Base-by-base conservation (phyloP, 139 green algal species). In the Coccomyxa sp. region DNA sequence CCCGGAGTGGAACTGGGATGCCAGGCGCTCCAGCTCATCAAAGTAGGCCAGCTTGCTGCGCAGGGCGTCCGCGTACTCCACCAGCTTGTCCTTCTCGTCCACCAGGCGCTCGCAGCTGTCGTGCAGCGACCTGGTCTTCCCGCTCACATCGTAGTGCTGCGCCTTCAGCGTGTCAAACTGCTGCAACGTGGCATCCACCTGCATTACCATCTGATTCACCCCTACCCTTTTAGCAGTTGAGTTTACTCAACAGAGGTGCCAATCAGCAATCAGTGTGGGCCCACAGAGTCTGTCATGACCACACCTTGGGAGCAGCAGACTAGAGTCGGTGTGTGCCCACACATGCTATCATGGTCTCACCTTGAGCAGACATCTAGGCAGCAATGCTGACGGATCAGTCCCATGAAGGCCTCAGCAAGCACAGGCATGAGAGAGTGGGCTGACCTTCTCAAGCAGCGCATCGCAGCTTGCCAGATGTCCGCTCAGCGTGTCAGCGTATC, bases 11-110 rank as follows among this genome's bases (percentile, higher is more conserved):
- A 95, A 93, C 83, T 94, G 86, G 27, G 81, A 71, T 7, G 85
- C 85, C 34, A 98, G 86, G n/a, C 80, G 80, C 82, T 99, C 94
- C 58, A 98, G 92, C 81, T 98, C 93, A 54, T 99, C 94, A 83
- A 99, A 99, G 85, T 95, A 97, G 37, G 84, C 80, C 39, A 98
- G 86, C 70, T 94, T 93, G 38, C 74, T 75, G 12, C 86, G 79
- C 55, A 98, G 79, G 7, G 92, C 93, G 38, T 92, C 88, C 2
- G 91, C 73, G 93, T 89, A 80, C 2, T 89, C 86, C 64, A 97
- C 82, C 72, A 97, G 82, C 29, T 79, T 74, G 68, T 93, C 83
- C 80, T 89, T 90, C 78, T 93, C 90, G 6, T 70, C 40, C 78
- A 88, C 82, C 55, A 95, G 82, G 64, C 82, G 76, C 79, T 96